Conservation (phyloP, 495 filamentous ascomycete species). For the Aspergillus conjunctus region DNA sequence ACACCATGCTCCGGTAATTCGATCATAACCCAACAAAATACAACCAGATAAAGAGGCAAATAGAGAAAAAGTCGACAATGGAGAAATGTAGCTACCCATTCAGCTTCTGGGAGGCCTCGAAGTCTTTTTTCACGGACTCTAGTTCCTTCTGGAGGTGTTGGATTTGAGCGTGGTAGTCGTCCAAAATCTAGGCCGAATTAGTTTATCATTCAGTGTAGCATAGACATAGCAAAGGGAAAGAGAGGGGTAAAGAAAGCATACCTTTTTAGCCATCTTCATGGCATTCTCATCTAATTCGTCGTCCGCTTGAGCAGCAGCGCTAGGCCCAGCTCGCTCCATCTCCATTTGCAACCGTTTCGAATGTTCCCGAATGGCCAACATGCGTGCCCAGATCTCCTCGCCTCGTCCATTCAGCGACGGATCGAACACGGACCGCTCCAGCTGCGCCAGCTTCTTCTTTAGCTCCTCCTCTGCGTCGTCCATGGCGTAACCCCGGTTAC, state of each 20-base stretch:
- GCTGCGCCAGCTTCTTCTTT: slow-evolving; percentile 73
- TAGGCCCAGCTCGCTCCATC: slow-evolving; percentile 64
- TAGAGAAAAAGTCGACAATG: background rate
- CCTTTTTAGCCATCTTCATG: slow-evolving; percentile 82
- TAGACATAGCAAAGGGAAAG: background rate
- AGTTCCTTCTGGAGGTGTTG: slow-evolving; percentile 82
- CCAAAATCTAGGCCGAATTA: slow-evolving; percentile 65
- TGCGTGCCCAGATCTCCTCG: slow-evolving; percentile 96
- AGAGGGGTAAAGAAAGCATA: slow-evolving; percentile 39
- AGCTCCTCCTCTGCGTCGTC: slow-evolving; percentile 89
- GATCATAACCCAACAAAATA: slow-evolving; percentile 12
- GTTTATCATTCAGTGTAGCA: slow-evolving; percentile 13
- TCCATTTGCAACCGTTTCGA: slow-evolving; percentile 77
- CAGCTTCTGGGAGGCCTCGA: slow-evolving; percentile 70
- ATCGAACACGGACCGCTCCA: slow-evolving; percentile 79
- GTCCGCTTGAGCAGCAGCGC: slow-evolving; percentile 47
- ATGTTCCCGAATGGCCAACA: slow-evolving; percentile 81
- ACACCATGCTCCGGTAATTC: background rate
- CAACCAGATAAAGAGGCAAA: slow-evolving; percentile 9
- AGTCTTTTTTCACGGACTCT: slow-evolving; percentile 74
- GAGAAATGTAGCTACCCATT: slow-evolving; percentile 6
- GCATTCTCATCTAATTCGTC: slow-evolving; percentile 74
- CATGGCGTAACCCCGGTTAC: slow-evolving; percentile 90
- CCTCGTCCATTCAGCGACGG: slow-evolving; percentile 78
- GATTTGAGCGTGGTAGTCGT: slow-evolving; percentile 87